phyloP scores from a whole-genome alignment of 2,329 filamentous ascomycete species.

The Diaporthe velutina region DNA sequence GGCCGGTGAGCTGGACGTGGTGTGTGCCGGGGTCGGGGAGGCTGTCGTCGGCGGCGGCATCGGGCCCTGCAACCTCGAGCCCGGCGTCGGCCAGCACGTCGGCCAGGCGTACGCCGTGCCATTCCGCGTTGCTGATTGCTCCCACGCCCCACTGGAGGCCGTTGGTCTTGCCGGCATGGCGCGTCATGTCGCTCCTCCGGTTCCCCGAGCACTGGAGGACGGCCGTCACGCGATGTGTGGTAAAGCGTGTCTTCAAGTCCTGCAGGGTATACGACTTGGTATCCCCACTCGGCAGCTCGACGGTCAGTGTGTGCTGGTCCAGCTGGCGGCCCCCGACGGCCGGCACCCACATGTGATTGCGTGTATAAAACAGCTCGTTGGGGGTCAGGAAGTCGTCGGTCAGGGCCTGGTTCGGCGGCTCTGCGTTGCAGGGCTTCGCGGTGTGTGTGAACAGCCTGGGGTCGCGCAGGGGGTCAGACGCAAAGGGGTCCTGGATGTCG shows the following conservation, averaged over 20 bases:
- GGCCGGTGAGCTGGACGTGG: conserved; percentile 70
- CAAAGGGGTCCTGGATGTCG: conserved; percentile 72
- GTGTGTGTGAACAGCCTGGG: conserved; percentile 64
- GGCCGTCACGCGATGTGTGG: conserved; percentile 63
- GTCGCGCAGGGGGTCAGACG: conserved; percentile 66
- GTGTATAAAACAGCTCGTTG: conserved; percentile 69
- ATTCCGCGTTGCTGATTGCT: conserved; percentile 71
- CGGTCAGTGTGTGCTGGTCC: conserved; percentile 59
- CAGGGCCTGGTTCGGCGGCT: conserved; percentile 66
- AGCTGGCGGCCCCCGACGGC: conserved; percentile 53
- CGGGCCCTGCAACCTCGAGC: conserved; percentile 47
- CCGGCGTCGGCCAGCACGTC: conserved; percentile 70
- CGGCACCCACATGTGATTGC: conserved; percentile 76
- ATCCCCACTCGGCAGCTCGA: conserved; percentile 69
- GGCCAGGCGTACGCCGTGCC: conserved; percentile 67
- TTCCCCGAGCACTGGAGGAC: conserved; percentile 73
- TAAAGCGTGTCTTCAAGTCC: conserved; percentile 67
- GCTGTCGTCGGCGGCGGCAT: conserved; percentile 35
- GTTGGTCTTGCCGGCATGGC: conserved; percentile 60
- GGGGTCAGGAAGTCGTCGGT: conserved; percentile 65
- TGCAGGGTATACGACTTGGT: conserved; percentile 64
- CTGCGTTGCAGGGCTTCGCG: conserved; percentile 71
- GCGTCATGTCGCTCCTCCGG: conserved; percentile 70
- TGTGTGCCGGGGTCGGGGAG: conserved; percentile 50
- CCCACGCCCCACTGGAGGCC: conserved; percentile 72